Evolutionary conservation across 2,329 filamentous ascomycete genomes (phyloP).

Genomic region (Talaromyces atroroseus): DNA sequence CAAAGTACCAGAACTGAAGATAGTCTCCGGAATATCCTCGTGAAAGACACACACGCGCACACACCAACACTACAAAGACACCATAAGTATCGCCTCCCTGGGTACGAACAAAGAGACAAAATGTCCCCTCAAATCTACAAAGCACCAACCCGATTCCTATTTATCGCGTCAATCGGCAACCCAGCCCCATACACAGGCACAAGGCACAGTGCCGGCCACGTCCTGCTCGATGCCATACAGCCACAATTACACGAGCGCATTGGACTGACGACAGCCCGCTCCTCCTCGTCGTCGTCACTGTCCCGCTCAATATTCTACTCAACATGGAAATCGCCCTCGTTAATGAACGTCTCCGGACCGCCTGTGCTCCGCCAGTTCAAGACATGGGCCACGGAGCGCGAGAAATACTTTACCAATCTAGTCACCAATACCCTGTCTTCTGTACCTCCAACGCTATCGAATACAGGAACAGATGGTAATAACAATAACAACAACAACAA

Average conservation of each 20-base stretch:
- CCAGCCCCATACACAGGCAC: constrained; percentile 64
- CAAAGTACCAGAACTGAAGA: neutral
- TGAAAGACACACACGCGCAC: no score
- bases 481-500: neutral
- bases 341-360: constrained; percentile 81
- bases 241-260: constrained; percentile 42
- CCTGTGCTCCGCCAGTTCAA: constrained; percentile 64
- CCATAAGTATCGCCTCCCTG: neutral
- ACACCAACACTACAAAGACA: neutral
- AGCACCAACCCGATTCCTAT: constrained; percentile 44
- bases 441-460: neutral
- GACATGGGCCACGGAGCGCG: constrained; percentile 27
- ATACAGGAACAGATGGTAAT: neutral
- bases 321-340: constrained; percentile 62
- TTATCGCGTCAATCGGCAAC: constrained; percentile 86
- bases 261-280: constrained; percentile 39
- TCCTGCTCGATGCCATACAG: constrained; percentile 60
- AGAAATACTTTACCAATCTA: constrained; percentile 9
- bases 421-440: neutral
- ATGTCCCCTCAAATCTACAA: constrained; percentile 8
- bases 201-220: constrained; percentile 83
- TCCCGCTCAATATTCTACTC: constrained; percentile 39
- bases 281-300: constrained; percentile 37
- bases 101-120: neutral
- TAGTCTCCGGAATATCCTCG: neutral